These are phyloP conservation scores for Clonostachys rhizophaga DNA, from an alignment of 2,329 filamentous ascomycete genomes.

Conservation along the genomic window DNA sequence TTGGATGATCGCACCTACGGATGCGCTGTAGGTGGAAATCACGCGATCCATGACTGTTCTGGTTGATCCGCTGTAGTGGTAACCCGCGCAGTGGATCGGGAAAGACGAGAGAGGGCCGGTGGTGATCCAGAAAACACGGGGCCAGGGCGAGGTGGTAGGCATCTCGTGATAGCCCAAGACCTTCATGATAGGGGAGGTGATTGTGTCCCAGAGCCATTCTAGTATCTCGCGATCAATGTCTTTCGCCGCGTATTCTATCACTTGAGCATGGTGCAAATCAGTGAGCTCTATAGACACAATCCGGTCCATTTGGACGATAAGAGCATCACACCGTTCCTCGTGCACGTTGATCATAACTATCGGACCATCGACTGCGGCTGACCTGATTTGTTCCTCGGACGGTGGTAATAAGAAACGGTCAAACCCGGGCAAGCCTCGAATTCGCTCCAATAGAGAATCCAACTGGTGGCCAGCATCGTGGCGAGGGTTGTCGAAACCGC, in stretches of 20 bases:
- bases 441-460: background rate
- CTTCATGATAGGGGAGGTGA: background rate
- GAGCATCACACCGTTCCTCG: background rate
- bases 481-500: too few species aligned
- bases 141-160: background rate
- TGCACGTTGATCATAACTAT: background rate
- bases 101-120: background rate
- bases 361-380: background rate
- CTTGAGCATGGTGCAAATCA: too few species aligned
- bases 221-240: background rate
- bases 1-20: slow-evolving; percentile 5
- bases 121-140: background rate
- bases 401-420: background rate
- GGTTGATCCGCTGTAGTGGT: background rate
- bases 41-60: background rate
- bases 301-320: background rate
- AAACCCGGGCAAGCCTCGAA: background rate
- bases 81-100: background rate
- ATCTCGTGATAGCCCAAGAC: background rate
- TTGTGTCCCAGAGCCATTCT: background rate
- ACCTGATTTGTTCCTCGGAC: background rate
- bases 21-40: background rate
- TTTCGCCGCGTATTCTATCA: too few species aligned
- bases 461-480: too few species aligned
- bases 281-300: background rate